Conservation (phyloP, 495 filamentous ascomycete genomes). For the Neurospora sp. region DNA sequence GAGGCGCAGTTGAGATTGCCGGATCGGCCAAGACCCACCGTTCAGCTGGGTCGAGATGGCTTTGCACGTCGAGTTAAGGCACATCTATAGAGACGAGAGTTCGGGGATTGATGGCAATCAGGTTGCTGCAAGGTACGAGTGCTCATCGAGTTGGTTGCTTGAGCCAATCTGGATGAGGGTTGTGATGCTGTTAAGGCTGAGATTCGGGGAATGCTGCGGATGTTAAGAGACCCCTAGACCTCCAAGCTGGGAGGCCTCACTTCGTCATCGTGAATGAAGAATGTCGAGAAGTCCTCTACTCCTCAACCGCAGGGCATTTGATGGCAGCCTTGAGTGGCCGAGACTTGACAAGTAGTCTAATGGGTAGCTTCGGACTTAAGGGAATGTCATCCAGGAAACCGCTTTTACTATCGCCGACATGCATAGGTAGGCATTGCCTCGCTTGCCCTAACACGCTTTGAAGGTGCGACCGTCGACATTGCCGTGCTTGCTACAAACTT, state of each 20-base stretch:
- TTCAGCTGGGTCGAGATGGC: neutral
- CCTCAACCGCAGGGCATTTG: neutral
- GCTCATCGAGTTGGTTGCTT: neutral
- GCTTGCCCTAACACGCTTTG: neutral
- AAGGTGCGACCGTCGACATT: neutral
- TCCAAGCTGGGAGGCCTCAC: neutral
- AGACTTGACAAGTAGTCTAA: neutral
- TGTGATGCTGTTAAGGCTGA: neutral
- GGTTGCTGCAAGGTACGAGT: neutral
- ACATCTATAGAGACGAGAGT: neutral
- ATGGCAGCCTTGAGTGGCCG: neutral
- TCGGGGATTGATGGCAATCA: neutral
- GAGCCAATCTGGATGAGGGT: neutral
- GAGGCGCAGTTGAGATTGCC: neutral
- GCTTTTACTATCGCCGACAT: neutral
- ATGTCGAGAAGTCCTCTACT: neutral
- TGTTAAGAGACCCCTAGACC: neutral
- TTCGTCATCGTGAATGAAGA: neutral
- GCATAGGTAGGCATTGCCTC: neutral
- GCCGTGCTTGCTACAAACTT: neutral
- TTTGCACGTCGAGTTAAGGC: neutral
- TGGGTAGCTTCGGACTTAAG: neutral
- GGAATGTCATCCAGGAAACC: neutral
- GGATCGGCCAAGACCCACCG: neutral
- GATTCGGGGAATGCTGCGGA: neutral